These are phyloP conservation scores for Thermothelomyces thermophilus DNA, from an alignment of 2,329 filamentous ascomycete genomes.

Conservation along the genomic window DNA sequence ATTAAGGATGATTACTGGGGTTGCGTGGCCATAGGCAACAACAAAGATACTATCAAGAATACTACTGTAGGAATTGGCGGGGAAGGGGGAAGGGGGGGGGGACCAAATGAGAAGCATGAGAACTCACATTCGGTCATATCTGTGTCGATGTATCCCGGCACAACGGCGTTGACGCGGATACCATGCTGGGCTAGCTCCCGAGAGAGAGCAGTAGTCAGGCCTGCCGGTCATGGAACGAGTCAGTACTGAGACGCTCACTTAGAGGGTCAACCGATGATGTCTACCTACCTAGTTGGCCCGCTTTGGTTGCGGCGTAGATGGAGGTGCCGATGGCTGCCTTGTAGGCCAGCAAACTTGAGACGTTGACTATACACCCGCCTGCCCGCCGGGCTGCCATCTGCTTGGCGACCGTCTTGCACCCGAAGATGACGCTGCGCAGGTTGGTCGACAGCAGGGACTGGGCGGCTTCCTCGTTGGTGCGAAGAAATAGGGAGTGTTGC, in stretches of 20 bases:
- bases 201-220: constrained; percentile 61
- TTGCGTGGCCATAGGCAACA: too few relatives aligned
- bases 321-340: constrained; percentile 65
- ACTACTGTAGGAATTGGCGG: too few relatives aligned
- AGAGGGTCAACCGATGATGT: too few relatives aligned
- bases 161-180: constrained; percentile 71
- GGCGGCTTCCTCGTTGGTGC: constrained; percentile 45
- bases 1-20: too few relatives aligned
- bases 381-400: constrained; percentile 37
- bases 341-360: constrained; percentile 67
- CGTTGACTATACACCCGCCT: constrained; percentile 59
- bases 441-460: constrained; percentile 61
- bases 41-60: too few relatives aligned
- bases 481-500: constrained; percentile 57
- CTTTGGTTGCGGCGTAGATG: constrained; percentile 73
- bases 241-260: too few relatives aligned
- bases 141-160: constrained; percentile 78
- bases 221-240: constrained; percentile 32
- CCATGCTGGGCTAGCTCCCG: constrained; percentile 53
- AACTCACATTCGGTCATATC: constrained; percentile 66
- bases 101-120: constrained; percentile 23
- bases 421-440: constrained; percentile 57
- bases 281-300: constrained; percentile 37
- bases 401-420: constrained; percentile 48
- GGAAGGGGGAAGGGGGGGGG: too few relatives aligned